phyloP scores from a whole-genome alignment of 2,329 filamentous ascomycete species.

The Clonostachys rhizophaga region DNA sequence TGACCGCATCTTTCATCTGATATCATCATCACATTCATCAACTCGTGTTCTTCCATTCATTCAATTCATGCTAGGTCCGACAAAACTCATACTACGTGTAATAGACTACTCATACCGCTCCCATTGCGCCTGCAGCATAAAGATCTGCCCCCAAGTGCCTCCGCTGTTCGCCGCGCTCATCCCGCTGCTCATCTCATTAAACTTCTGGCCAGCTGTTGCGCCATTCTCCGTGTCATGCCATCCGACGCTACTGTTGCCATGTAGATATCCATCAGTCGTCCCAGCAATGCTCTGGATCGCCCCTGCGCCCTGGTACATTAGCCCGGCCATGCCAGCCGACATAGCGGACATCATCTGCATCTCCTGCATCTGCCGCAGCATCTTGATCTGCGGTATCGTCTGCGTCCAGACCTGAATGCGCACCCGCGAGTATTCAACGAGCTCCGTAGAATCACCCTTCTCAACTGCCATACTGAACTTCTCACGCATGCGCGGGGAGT shows the following conservation, averaged over 20 bases:
- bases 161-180: conserved; percentile 6
- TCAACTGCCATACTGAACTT: conserved; percentile 15
- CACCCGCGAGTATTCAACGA: conserved; percentile 6
- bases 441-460: conserved; percentile 16
- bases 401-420: conserved; percentile 14
- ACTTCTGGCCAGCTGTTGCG: conserved; percentile 22
- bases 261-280: conserved; percentile 17
- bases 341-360: conserved; percentile 23
- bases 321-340: conserved; percentile 21
- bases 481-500: conserved; percentile 30
- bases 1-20: too few species aligned
- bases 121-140: not conserved
- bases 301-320: conserved; percentile 25
- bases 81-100: not conserved
- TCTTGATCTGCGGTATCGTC: conserved; percentile 19
- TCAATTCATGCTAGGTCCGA: not conserved
- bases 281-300: conserved; percentile 15
- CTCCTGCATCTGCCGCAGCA: conserved; percentile 16
- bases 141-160: not conserved
- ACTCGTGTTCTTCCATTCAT: too few species aligned
- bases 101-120: not conserved
- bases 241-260: conserved; percentile 25
- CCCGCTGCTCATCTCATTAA: conserved; percentile 21
- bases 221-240: conserved; percentile 27
- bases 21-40: too few species aligned